Base-by-base conservation (phyloP, 768 basidiomycete genomes). In the Collybia sordida region DNA sequence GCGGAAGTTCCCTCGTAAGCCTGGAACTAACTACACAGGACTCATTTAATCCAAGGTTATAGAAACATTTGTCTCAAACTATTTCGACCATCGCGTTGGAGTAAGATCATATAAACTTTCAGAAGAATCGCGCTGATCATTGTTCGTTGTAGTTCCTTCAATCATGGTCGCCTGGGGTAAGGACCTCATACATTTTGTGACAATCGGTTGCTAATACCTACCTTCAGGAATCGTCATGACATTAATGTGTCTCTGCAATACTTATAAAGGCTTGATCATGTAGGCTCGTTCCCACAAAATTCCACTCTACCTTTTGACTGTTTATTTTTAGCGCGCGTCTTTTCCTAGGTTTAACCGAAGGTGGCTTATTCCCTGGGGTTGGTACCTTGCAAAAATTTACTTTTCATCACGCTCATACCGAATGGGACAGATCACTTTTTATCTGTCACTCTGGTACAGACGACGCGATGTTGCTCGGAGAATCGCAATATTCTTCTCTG, bases 401-500 rank as follows among this genome's bases (percentile, higher is more conserved):
- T 7, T 19, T 42, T 15, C 17, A 41, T 9, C 17, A 9, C 25
- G 6, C 21, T 49, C 9, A 45, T 47, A 24, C n/a, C 34, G 11
- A 14, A 2, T n/a, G n/a, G n/a, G 19, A 1, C 24, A 72, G 72
- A 63, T 73, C 42, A 69, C 69, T 0, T 74, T 72, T 51, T 73
- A 79, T 64, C 55, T 83, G 38, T 81, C 79, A 9, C 62, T 81
- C 42, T 86, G 84, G 83, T 81, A 88, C 59, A 74, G 80, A 8
- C 70, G 78, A 28, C 67, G 68, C 45, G 84, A 86, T 57, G 76
- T 83, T 38, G 82, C 79, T 15, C 67, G 65, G 57, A 76, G 84
- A 22, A 74, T 83, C 48, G 81, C 83, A 3, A 69, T 86, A 31
- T 85, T 86, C 70, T 84, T 84, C 62, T 78, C 78, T 17, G 81